Conservation (phyloP, 208 protist genomes). For the Trichomonas tenax region DNA sequence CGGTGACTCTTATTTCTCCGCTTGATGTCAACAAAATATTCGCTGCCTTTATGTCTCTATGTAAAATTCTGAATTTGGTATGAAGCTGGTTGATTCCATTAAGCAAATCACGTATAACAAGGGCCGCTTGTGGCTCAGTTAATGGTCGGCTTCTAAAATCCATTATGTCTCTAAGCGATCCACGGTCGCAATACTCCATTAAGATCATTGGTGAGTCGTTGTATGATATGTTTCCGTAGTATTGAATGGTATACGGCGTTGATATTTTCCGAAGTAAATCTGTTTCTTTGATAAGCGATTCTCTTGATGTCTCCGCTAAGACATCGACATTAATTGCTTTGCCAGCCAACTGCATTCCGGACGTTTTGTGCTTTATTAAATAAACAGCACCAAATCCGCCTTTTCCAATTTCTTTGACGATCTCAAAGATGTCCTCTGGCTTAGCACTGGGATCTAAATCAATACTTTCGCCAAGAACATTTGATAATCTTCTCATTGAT, state of each 20-base stretch:
- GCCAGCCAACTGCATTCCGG: not conserved
- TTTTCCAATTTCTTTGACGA: not conserved
- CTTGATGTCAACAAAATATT: conserved; percentile 23
- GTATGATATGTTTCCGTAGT: not conserved
- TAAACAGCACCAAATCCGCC: not conserved
- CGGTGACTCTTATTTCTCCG: conserved; percentile 32
- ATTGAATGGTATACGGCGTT: not conserved
- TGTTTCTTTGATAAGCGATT: not conserved
- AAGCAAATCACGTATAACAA: not conserved
- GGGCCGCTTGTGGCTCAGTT: not conserved
- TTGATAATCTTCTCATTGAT: too few species aligned
- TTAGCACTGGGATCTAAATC: not conserved
- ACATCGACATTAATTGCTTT: not conserved
- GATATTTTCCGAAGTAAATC: not conserved
- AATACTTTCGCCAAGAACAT: too few species aligned
- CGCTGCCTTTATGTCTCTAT: conserved; percentile 67
- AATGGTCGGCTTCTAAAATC: not conserved
- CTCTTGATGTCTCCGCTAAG: too few species aligned
- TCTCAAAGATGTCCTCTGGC: not conserved
- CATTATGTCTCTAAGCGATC: not conserved
- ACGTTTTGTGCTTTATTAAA: not conserved
- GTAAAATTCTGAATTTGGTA: conserved; percentile 46
- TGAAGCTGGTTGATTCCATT: not conserved
- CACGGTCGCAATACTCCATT: not conserved
- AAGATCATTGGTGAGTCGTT: not conserved